phyloP scores from a whole-genome alignment of 2,329 filamentous ascomycete genomes.

The Fusarium concolor region DNA sequence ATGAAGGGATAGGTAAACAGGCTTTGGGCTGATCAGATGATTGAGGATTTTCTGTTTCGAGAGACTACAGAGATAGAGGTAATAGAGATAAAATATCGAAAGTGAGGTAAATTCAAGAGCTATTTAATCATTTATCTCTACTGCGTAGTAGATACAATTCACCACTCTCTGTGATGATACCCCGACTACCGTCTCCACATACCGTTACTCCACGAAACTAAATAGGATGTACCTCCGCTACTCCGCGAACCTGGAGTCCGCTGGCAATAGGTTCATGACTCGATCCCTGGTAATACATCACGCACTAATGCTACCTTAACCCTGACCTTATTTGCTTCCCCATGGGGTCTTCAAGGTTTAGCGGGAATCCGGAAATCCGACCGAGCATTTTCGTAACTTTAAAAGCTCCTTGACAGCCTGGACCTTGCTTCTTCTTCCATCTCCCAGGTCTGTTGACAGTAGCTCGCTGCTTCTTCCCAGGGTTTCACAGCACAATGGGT shows the following conservation, averaged over 20 bases:
- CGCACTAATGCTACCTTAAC: background rate
- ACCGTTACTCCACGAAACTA: too few species aligned
- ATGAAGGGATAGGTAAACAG: background rate
- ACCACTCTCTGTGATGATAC: too few species aligned
- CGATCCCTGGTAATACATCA: too few species aligned
- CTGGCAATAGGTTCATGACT: too few species aligned
- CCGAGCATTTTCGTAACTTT: background rate
- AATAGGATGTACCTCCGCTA: too few species aligned
- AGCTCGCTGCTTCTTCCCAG: accelerated
- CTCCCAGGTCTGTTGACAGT: accelerated
- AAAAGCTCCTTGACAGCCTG: background rate
- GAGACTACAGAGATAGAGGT: background rate
- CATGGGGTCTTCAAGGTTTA: background rate
- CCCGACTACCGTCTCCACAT: too few species aligned
- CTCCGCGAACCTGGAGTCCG: too few species aligned
- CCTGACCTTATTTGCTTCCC: background rate
- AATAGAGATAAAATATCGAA: too few species aligned
- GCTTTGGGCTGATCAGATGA: accelerated
- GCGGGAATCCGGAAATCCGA: background rate
- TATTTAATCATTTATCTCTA: too few species aligned
- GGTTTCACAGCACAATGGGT: background rate
- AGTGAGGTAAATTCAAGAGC: too few species aligned
- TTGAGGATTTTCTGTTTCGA: too few species aligned
- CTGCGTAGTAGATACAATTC: too few species aligned
- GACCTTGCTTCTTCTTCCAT: background rate